Evolutionary conservation across 2,329 filamentous ascomycete genomes (phyloP).

Genomic region (Cordyceps tenuipes): DNA sequence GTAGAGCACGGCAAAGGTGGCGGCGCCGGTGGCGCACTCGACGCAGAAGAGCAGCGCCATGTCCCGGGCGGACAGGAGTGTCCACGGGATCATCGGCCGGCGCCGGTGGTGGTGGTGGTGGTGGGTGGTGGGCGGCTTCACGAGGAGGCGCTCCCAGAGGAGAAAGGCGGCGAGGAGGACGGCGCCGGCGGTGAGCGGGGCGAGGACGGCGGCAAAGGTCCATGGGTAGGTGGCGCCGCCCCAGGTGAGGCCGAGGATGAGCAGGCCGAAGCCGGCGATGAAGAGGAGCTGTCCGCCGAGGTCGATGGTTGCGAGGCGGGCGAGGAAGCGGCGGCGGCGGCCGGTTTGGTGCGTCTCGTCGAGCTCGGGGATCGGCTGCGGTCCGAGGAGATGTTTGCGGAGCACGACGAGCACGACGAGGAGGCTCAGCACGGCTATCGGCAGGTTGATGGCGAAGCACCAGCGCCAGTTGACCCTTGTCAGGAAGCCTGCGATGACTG

Average conservation of each 20-base stretch:
- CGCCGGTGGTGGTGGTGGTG: conserved; percentile 32
- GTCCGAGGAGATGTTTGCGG: conserved; percentile 48
- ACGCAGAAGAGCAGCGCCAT: conserved; percentile 53
- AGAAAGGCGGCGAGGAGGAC: conserved; percentile 34
- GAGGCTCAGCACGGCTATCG: conserved; percentile 43
- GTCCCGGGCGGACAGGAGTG: conserved; percentile 48
- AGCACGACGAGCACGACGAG: conserved; percentile 48
- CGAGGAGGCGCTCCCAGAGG: conserved; percentile 46
- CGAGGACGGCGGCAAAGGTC: conserved; percentile 39
- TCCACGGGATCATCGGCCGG: conserved; percentile 56
- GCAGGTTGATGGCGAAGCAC: conserved; percentile 58
- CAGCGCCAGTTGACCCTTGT: conserved; percentile 53
- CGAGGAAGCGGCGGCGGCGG: conserved; percentile 26
- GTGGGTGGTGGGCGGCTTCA: conserved; percentile 31
- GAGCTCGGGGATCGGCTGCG: conserved; percentile 38
- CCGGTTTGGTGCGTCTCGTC: conserved; percentile 30
- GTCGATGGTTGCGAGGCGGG: conserved; percentile 47
- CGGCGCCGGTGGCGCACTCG: conserved; percentile 51
- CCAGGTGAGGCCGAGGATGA: conserved; percentile 49
- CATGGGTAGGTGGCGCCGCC: conserved; percentile 45
- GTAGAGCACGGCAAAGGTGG: conserved; percentile 51
- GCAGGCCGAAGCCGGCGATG: conserved; percentile 42
- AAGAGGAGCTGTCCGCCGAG: conserved; percentile 49
- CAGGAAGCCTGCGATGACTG: conserved; percentile 33
- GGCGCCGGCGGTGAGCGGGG: conserved; percentile 37